Evolutionary conservation across 2,329 filamentous ascomycete genomes (phyloP).

Genomic region (Grosmannia huntii): DNA sequence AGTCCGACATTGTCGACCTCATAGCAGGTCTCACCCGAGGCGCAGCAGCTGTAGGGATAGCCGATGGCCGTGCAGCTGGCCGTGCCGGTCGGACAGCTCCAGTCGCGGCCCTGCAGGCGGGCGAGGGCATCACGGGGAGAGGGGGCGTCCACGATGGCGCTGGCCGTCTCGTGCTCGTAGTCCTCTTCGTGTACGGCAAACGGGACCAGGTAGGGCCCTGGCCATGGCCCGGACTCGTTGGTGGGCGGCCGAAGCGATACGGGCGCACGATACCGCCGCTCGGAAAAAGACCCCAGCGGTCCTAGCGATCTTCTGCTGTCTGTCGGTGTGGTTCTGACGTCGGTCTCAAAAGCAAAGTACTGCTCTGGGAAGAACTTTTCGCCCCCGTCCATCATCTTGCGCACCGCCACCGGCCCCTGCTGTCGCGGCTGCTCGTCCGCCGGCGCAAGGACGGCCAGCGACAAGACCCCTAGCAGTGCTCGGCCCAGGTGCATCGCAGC

Average conservation of each 20-base stretch:
- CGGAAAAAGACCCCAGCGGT: not conserved
- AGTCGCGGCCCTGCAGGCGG: conserved; percentile 42
- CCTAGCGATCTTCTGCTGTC: not conserved
- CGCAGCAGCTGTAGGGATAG: conserved; percentile 61
- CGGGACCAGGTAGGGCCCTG: conserved; percentile 29
- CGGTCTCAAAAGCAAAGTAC: conserved; percentile 31
- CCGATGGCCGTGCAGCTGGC: conserved; percentile 50
- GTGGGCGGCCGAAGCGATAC: conserved; percentile 7
- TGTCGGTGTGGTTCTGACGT: not conserved
- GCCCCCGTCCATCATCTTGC: conserved; percentile 59
- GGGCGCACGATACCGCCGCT: not conserved
- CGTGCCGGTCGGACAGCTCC: conserved; percentile 55
- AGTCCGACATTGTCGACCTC: conserved; percentile 47
- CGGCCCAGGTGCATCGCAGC: not conserved
- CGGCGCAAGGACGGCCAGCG: conserved; percentile 30
- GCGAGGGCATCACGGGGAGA: conserved; percentile 30
- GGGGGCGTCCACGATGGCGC: no score
- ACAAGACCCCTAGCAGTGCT: conserved; percentile 14
- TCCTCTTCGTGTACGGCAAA: conserved; percentile 35
- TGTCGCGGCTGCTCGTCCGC: conserved; percentile 18
- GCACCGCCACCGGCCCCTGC: conserved; percentile 44
- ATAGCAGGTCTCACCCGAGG: conserved; percentile 52
- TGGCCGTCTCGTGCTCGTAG: not conserved
- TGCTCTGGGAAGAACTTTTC: conserved; percentile 66
- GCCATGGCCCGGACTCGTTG: conserved; percentile 14